These are phyloP conservation scores for Naganishia antarctica DNA, from an alignment of 768 basidiomycete species.

Conservation along the genomic window DNA sequence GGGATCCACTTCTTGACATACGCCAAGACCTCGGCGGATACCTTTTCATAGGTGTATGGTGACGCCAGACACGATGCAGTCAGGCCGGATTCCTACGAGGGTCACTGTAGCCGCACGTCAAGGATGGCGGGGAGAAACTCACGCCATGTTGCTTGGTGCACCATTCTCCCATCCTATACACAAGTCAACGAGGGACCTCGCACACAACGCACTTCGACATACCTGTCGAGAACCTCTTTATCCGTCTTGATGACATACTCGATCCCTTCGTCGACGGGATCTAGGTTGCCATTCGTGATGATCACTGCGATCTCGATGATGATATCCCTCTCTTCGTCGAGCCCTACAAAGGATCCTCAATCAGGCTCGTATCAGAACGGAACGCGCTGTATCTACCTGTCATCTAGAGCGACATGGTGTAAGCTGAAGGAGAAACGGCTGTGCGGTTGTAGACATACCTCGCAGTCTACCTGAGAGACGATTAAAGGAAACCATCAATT, in stretches of 20 bases:
- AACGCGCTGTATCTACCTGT: conserved; percentile 12
- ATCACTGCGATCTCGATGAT: conserved; percentile 72
- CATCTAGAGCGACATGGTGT: conserved; percentile 13
- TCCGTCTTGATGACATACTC: conserved; percentile 70
- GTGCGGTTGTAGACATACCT: conserved; percentile 25
- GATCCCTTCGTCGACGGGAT: conserved; percentile 74
- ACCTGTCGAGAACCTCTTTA: conserved; percentile 67
- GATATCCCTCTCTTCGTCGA: conserved; percentile 37
- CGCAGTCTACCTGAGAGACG: conserved; percentile 40
- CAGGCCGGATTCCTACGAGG: conserved; percentile 60
- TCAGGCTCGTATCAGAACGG: not conserved
- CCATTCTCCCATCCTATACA: conserved; percentile 76
- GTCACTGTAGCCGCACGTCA: not conserved
- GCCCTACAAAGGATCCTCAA: conserved; percentile 27
- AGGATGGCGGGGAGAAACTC: conserved; percentile 35
- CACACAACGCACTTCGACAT: conserved; percentile 14
- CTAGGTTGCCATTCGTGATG: conserved; percentile 78
- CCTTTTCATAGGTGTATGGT: conserved; percentile 59
- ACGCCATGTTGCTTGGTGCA: conserved; percentile 79
- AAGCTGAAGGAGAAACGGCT: not conserved
- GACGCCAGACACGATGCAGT: conserved; percentile 74
- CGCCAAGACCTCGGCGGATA: conserved; percentile 59
- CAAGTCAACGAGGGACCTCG: not conserved
- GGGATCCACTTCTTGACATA: conserved; percentile 88
- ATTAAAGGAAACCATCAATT: too few species aligned